phyloP scores from a whole-genome alignment of 805 yeast genomes.

The Pichia deserticola region DNA sequence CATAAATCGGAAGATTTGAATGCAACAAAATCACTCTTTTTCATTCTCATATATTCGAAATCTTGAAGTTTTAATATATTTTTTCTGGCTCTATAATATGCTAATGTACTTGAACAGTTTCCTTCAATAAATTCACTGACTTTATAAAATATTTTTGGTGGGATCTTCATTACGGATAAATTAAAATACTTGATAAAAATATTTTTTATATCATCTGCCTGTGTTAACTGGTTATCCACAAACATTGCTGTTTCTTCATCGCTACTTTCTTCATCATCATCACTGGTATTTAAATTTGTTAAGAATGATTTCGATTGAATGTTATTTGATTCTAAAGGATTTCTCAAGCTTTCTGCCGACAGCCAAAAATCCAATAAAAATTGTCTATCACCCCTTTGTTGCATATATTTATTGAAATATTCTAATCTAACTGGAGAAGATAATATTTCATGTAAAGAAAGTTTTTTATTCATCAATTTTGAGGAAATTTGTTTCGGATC shows the following conservation, averaged over 20 bases:
- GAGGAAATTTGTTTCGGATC: not conserved
- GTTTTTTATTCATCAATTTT: not conserved
- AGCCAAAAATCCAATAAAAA: constrained; percentile 56
- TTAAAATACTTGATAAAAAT: constrained; percentile 40
- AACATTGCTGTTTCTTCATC: constrained; percentile 14
- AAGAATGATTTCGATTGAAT: not conserved
- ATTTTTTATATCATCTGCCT: constrained; percentile 44
- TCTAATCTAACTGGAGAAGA: constrained; percentile 22
- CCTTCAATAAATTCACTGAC: constrained; percentile 33
- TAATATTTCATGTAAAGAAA: constrained; percentile 6
- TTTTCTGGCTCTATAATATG: constrained; percentile 49
- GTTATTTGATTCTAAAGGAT: constrained; percentile 51
- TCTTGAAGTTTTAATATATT: constrained; percentile 54
- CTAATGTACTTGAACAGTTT: constrained; percentile 16
- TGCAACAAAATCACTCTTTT: constrained; percentile 43
- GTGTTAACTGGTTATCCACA: constrained; percentile 28
- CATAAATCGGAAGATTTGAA: constrained; percentile 56
- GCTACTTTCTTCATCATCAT: constrained; percentile 24
- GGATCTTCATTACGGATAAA: constrained; percentile 25
- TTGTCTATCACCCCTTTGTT: constrained; percentile 34
- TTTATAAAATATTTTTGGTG: constrained; percentile 21
- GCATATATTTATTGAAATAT: constrained; percentile 50
- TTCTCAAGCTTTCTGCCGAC: constrained; percentile 57
- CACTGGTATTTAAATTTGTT: not conserved
- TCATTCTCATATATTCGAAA: constrained; percentile 43